Base-by-base conservation (phyloP, 208 protist genomes). In the Wallacemonas sp. region DNA sequence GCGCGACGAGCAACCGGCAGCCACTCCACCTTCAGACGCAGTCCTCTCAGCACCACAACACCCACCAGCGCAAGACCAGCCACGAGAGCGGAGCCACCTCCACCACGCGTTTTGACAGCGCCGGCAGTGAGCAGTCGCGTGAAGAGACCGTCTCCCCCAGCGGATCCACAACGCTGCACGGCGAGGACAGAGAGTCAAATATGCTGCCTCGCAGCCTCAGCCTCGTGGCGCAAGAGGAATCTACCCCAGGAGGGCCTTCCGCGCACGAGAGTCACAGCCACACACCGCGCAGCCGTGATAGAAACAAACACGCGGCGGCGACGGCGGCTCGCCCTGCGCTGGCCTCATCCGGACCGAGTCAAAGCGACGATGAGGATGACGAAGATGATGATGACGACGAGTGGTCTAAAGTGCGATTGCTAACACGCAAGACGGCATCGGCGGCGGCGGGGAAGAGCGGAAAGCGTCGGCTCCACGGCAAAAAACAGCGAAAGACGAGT, bases 301-400 rank as follows among this genome's bases (percentile, higher is more conserved):
- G n/a, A n/a, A n/a, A n/a, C n/a, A n/a, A n/a, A n/a, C n/a, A n/a
- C n/a, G n/a, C n/a, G n/a, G n/a, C n/a, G n/a, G n/a, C n/a, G n/a
- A n/a, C n/a, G n/a, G n/a, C 33, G 12, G 8, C 22, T 4, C 39
- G 19, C 38, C 12, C 33, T 19, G 9, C n/a, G 21, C 56, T 27
- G 21, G 6, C 36, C 11, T 11, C 42, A n/a, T 21, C 17, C 42
- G 42, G 24, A n/a, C 42, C 42, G 42, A 6, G 42, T 11, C 42
- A 21, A n/a, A 15, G 59, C 28, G 24, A 39, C 41, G 27, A 15
- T 34, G 28, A n/a, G n/a, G n/a, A 34, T 39, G 42, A 39, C 41
- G 41, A 49, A 24, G 42, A 49, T 34, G 38, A 53, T n/a, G 59
- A 38, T 28, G 41, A 64, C 14, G 59, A 39, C 8, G 51, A 58